Conservation (phyloP, 768 basidiomycete species). For the Lanmaoa rubissima region DNA sequence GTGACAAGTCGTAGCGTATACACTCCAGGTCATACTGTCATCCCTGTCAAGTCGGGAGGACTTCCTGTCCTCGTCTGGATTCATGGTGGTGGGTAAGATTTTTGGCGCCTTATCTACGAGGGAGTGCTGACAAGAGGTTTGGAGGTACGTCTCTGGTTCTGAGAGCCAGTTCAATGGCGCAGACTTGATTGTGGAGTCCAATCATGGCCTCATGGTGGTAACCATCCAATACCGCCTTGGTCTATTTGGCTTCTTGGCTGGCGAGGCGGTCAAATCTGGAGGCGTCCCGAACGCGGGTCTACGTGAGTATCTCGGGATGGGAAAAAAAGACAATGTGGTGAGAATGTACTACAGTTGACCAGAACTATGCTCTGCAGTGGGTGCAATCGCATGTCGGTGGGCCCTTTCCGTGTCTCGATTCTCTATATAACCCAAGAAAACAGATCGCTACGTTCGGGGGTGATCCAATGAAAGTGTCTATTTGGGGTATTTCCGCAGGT, state of each 20-base stretch:
- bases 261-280: background rate
- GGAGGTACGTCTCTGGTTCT: background rate
- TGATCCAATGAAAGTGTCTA: background rate
- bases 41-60: background rate
- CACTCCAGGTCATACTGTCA: background rate
- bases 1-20: background rate
- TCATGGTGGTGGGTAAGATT: conserved; percentile 5
- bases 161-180: background rate
- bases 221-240: conserved; percentile 12
- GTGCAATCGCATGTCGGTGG: conserved; percentile 3
- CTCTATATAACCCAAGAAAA: background rate
- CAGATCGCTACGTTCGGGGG: conserved; percentile 8
- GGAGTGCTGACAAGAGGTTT: background rate
- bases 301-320: background rate
- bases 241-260: conserved; percentile 6
- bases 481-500: conserved; percentile 12
- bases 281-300: conserved; percentile 5
- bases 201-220: conserved; percentile 5
- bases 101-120: background rate
- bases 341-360: background rate
- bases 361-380: conserved; percentile 5
- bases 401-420: background rate
- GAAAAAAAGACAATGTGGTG: background rate
- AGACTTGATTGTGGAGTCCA: conserved; percentile 4
- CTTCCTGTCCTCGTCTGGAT: conserved; percentile 11